A percentile compares a stretch with the other conserved stretches of the same genome.
phyloP scores from a whole-genome alignment of 805 yeast species.

The Maudiozyma barnettii region DNA sequence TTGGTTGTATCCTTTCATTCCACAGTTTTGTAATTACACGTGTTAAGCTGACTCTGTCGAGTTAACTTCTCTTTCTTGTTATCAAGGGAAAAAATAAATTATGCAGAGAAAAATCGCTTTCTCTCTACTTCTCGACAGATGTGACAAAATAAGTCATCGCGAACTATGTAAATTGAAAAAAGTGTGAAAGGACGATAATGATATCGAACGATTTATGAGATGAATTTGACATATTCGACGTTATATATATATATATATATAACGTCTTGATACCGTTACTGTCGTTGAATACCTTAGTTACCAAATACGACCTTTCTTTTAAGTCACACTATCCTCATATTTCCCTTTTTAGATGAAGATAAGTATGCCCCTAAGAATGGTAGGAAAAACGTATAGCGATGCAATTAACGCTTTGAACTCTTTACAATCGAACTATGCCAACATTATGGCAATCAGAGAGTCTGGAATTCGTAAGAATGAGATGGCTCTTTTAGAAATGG shows the following conservation, averaged over 20 bases:
- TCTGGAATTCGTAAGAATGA: conserved; percentile 58
- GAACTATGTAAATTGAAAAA: background rate
- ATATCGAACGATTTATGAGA: background rate
- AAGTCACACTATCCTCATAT: no score
- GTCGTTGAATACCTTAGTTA: no score
- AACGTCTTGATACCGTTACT: no score
- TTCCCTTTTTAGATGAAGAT: conserved; percentile 9
- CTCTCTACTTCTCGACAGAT: no score
- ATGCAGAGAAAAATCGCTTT: background rate
- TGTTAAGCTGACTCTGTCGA: background rate
- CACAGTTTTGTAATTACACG: background rate
- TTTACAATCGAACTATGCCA: conserved; percentile 83
- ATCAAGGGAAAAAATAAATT: background rate
- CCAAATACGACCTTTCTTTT: background rate
- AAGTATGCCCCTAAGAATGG: conserved; percentile 14
- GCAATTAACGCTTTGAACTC: conserved; percentile 80
- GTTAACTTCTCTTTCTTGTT: background rate
- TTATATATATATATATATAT: background rate
- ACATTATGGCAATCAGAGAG: conserved; percentile 71
- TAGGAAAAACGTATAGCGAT: conserved; percentile 38
- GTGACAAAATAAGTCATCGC: background rate
- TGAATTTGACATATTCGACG: no score
- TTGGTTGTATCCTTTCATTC: no score
- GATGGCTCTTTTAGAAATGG: conserved; percentile 74
- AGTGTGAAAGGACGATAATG: background rate